Base-by-base conservation (phyloP, 2,329 filamentous ascomycete genomes). In the Chaetothyriales sp. region DNA sequence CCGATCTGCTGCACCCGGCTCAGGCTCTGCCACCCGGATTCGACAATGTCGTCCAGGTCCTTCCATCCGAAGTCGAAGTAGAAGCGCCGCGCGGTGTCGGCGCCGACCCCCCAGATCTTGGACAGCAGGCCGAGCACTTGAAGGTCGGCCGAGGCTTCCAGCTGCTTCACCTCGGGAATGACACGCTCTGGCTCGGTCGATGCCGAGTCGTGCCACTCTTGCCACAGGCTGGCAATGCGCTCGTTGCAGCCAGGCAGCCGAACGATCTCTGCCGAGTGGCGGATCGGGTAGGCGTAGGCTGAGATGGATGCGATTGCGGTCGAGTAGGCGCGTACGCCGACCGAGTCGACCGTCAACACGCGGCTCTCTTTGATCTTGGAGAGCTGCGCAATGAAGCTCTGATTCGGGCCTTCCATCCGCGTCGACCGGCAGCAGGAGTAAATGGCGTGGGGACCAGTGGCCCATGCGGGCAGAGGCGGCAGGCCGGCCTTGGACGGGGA, bases 71-170 rank as follows among this genome's bases (percentile, higher is more conserved):
- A 81, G 15, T 79, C 76, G 60, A 77, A 79, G 65, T 89, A 92
- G 61, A 95, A 95, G 1, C 89, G 79, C 15, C 83, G 75, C 0
- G 90, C 89, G 0, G 85, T 92, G 10, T 80, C 81, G 1, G 85
- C 83, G 0, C 85, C 90, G 0, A 95, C 88, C n/a, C 89, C 90
- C 86, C 88, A 95, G 52, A 95, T 94, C 4, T 85, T 74, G 68
- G 85, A 86, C 66, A 97, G 95, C 0, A 76, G 65, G 45, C 78
- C 73, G 2, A 95, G 68, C 0, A 81, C 74, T 18, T 74, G 73
- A 53, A 92, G 73, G 52, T 75, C 78, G 10, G 78, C 71, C 58
- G 94, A 82, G 0, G 70, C 67, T 48, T 83, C 76, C 1, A 85
- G 77, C 3, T 81, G 77, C 6, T 77, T 70, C 0, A 82, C 81